These are phyloP conservation scores for Botrytis fragariae DNA, from an alignment of 2,329 filamentous ascomycete species.

Conservation along the genomic window DNA sequence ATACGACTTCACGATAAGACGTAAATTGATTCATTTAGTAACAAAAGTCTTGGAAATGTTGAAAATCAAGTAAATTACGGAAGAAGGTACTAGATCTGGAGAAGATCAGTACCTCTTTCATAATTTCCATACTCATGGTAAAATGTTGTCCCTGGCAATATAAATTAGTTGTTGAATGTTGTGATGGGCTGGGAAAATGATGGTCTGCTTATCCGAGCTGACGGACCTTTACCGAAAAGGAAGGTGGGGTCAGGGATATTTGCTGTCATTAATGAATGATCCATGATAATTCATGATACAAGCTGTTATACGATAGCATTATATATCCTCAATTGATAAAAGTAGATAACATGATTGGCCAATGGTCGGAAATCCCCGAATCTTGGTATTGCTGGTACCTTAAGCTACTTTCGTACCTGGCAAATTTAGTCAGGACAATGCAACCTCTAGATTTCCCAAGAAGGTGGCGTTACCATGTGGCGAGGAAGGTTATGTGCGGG, in stretches of 20 bases:
- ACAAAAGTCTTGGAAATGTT: background rate
- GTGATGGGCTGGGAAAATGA: background rate
- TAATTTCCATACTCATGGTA: background rate
- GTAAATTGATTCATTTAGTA: background rate
- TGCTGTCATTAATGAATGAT: background rate
- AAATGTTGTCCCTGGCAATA: background rate
- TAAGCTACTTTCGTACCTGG: constrained; percentile 4
- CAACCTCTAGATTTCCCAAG: background rate
- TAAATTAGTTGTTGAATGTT: background rate
- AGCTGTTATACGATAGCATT: background rate
- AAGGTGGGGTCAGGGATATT: constrained; percentile 10
- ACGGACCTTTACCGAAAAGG: constrained; percentile 3
- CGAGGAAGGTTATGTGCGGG: background rate
- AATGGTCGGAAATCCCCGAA: background rate
- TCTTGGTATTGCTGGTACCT: background rate
- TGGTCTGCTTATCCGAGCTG: constrained; percentile 3
- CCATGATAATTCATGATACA: background rate
- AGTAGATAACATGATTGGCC: background rate
- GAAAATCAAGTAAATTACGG: background rate
- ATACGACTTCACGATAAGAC: constrained; percentile 19
- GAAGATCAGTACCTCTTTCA: background rate
- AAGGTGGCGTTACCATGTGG: background rate
- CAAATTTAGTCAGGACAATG: background rate
- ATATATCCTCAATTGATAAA: constrained; percentile 1
- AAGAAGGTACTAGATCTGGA: background rate